These are phyloP conservation scores for Nannochloropsis salina DNA, from an alignment of 108 stramenopile genomes.

Conservation along the genomic window DNA sequence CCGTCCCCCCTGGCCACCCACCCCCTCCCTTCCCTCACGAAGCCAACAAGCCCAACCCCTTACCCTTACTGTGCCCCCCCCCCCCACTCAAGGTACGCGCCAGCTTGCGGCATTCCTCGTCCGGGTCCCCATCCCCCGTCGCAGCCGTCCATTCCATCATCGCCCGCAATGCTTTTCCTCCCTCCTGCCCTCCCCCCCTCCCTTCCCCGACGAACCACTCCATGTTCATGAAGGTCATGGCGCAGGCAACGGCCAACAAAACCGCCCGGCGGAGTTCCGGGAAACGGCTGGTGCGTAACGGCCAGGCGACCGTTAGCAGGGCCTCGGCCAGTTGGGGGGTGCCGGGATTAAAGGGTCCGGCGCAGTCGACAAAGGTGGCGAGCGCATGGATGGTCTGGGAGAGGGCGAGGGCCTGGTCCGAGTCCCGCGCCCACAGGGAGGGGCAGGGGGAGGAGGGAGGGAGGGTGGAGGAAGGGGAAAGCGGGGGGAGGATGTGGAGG, in stretches of 20 bases:
- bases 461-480: background rate
- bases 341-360: background rate
- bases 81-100: background rate
- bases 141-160: background rate
- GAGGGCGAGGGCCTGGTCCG: background rate
- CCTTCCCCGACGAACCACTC: background rate
- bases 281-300: background rate
- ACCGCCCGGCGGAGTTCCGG: background rate
- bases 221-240: background rate
- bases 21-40: background rate
- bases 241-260: background rate
- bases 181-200: conserved; percentile 12
- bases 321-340: background rate
- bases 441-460: background rate
- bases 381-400: conserved; percentile 5
- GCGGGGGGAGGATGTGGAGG: background rate
- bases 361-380: background rate
- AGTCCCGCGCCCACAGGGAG: background rate
- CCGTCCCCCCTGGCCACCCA: background rate
- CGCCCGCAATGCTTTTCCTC: background rate
- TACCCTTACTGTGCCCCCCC: background rate
- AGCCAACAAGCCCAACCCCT: background rate
- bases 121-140: background rate
- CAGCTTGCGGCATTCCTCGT: background rate
- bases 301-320: background rate